Base-by-base conservation (phyloP, 257 asterid species). In the Verbena officinalis region DNA sequence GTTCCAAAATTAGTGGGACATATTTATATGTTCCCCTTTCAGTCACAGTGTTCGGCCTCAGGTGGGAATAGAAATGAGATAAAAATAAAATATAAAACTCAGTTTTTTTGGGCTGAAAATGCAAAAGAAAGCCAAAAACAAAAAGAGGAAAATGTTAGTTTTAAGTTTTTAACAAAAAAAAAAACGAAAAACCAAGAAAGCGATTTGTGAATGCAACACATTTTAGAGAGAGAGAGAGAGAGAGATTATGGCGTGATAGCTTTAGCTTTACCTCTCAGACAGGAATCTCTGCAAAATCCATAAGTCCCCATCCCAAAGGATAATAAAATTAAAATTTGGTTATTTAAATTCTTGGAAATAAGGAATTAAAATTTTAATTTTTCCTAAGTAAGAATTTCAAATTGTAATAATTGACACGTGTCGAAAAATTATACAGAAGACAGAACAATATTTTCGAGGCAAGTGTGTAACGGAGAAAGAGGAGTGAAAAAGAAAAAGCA, bases 241-340 rank as follows among this genome's bases (percentile, higher is more conserved):
- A 30, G 40, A 36, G 59, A 77, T 53, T 74, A 72, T 67, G 82
- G 95, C 83, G 84, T 78, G 86, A 49, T 67, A 65, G 76, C 90
- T 89, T 89, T 89, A 78, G 83, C 92, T 86, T 81, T 89, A 78
- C 62, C 72, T 56, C 65, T 70, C 72, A 42, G 78, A 80, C 86
- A 74, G 75, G 95, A 89, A 89, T 86, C 89, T 89, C 86, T 82
- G 77, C 80, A 84, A 76, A 77, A 36, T 9, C 74, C 78, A 23
- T 72, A 83, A 75, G 64, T 50, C 72, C 63, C 77, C 56, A 11
- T 20, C 58, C 62, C 61, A 15, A 55, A 68, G 39, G 16, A 39
- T 69, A 55, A 40, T 49, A 52, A 66, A 43, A 13, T 30, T 30
- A 30, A 7, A 30, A 30, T 30, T 30, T 30, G 4, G n/a, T n/a